A percentile compares a stretch with the other conserved stretches of the same genome.
These are phyloP conservation scores for Monilinia aucupariae DNA, from an alignment of 2,329 filamentous ascomycete species.

Conservation along the genomic window DNA sequence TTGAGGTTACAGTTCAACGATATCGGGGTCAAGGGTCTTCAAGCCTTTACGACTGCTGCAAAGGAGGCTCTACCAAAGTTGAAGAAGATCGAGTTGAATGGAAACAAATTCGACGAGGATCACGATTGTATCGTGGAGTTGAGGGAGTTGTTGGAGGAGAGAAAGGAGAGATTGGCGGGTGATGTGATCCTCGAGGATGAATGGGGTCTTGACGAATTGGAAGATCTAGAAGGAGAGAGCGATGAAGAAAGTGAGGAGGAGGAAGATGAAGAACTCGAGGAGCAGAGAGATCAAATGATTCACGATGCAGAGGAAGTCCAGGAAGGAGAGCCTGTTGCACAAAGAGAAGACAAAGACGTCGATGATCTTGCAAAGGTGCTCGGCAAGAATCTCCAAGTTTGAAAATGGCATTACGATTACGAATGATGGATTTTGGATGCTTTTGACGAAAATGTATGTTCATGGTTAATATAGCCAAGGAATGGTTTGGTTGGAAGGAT, in stretches of 20 bases:
- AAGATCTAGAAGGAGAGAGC: conserved; percentile 71
- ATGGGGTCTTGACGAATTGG: conserved; percentile 81
- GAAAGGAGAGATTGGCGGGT: conserved; percentile 68
- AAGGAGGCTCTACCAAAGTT: conserved; percentile 66
- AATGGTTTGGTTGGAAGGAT: not conserved
- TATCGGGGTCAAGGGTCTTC: conserved; percentile 71
- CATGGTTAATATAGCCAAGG: not conserved
- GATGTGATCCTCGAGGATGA: conserved; percentile 66
- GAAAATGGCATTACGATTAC: not conserved
- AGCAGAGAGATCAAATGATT: conserved; percentile 62
- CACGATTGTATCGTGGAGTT: conserved; percentile 66
- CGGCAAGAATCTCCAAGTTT: conserved; percentile 18
- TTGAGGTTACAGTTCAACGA: conserved; percentile 92
- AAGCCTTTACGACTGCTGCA: conserved; percentile 63
- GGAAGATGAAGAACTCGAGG: conserved; percentile 52
- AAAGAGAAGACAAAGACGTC: conserved; percentile 69
- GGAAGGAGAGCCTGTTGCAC: conserved; percentile 61
- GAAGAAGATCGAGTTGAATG: conserved; percentile 86
- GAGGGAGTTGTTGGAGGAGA: conserved; percentile 65
- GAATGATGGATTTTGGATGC: conserved; percentile 12
- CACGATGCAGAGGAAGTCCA: conserved; percentile 68
- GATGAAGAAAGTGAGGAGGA: conserved; percentile 65
- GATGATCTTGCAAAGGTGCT: conserved; percentile 73
- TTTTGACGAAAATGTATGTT: conserved; percentile 4
- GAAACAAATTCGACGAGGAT: conserved; percentile 89